phyloP scores from a whole-genome alignment of 2,329 filamentous ascomycete species.

The Fusarium piperis region DNA sequence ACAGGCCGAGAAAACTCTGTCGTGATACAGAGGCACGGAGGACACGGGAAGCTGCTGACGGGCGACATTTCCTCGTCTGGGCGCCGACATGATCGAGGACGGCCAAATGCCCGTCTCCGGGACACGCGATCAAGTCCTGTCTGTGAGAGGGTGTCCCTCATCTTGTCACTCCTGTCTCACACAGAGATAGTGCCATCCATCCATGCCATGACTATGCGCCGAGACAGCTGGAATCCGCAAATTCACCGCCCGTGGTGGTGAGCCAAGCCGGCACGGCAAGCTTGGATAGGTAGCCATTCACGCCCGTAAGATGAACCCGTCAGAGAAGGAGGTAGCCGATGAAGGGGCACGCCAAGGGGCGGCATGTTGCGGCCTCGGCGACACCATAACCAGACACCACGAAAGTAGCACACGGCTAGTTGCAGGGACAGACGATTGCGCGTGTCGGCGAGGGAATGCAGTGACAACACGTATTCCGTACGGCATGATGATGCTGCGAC shows the following conservation, averaged over 20 bases:
- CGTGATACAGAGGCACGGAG: neutral
- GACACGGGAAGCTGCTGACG: slow-evolving; percentile 11
- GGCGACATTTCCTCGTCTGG: neutral
- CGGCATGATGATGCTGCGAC: neutral
- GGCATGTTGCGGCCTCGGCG: neutral
- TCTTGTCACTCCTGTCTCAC: neutral
- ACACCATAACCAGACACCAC: neutral
- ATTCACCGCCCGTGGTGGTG: neutral
- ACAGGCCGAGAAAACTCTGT: neutral
- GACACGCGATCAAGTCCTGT: neutral
- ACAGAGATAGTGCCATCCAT: neutral
- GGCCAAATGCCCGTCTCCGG: neutral
- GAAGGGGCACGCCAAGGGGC: neutral
- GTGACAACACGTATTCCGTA: slow-evolving; percentile 15
- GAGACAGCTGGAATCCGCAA: neutral
- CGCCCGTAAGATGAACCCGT: neutral
- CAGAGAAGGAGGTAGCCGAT: neutral
- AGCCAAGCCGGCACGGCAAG: neutral
- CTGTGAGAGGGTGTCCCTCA: slow-evolving; percentile 14
- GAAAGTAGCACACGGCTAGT: slow-evolving; percentile 1
- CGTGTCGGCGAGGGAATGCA: slow-evolving; percentile 3
- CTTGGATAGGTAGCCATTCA: neutral
- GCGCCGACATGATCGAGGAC: neutral
- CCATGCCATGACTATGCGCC: neutral
- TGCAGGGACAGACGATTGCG: slow-evolving; percentile 22